Evolutionary conservation across 1,284 basidiomycete species (phyloP).

Genomic region (Ceratobasidium sp.): DNA sequence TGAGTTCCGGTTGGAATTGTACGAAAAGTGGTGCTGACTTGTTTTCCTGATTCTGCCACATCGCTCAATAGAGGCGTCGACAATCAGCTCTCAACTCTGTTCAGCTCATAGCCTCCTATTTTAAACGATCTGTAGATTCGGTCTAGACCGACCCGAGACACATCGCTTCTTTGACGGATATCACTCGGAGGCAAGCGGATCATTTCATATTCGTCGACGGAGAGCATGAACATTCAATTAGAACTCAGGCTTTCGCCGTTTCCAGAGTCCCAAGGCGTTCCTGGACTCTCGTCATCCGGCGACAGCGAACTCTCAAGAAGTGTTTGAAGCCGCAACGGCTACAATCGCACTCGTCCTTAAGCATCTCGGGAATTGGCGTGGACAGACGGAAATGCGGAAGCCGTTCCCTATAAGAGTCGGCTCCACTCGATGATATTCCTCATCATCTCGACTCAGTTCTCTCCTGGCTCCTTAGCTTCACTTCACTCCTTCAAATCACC

Average conservation of each 20-base stretch:
- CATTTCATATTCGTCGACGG: neutral
- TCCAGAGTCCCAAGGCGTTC: neutral
- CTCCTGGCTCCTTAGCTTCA: neutral
- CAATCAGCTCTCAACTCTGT: no score
- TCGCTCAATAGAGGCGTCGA: no score
- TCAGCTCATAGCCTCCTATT: no score
- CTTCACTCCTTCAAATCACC: neutral
- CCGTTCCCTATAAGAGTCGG: neutral
- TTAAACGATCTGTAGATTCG: neutral
- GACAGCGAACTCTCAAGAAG: neutral
- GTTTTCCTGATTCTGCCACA: no score
- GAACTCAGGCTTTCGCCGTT: neutral
- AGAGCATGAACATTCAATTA: neutral
- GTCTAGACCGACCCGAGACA: neutral
- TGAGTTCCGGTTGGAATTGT: no score
- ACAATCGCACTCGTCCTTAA: neutral
- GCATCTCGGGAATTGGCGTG: neutral
- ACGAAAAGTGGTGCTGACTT: no score
- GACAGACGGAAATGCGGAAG: neutral
- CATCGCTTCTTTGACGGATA: neutral
- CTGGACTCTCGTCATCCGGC: neutral
- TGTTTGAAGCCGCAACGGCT: no score
- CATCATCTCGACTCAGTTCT: neutral
- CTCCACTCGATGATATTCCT: neutral
- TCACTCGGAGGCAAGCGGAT: slow-evolving; percentile 4